Percentiles rank a stretch among this genome's conserved stretches.
Evolutionary conservation across 768 basidiomycete species (phyloP).

Genomic region (Naganishia randhawae): DNA sequence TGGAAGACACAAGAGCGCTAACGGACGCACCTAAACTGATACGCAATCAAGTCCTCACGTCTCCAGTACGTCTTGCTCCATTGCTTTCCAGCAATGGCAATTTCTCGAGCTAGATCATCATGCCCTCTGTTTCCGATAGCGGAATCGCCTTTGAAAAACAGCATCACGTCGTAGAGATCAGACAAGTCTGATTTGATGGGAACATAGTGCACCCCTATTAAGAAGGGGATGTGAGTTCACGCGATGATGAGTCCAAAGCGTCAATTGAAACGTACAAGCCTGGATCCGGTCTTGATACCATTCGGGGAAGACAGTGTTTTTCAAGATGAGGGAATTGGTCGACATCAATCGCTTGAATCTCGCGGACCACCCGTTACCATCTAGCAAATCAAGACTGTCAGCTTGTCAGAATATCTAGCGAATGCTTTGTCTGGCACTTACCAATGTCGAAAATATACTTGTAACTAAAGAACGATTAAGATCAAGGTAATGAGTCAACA

Average conservation of each 20-base stretch:
- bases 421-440: conserved; percentile 23
- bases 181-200: conserved; percentile 52
- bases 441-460: conserved; percentile 50
- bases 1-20: not conserved
- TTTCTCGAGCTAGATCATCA: conserved; percentile 50
- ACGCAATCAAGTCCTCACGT: conserved; percentile 49
- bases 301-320: conserved; percentile 50
- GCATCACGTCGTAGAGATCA: conserved; percentile 52
- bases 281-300: conserved; percentile 47
- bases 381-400: conserved; percentile 24
- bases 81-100: conserved; percentile 47
- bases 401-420: not conserved
- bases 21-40: conserved; percentile 41
- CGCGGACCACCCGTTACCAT: conserved; percentile 52
- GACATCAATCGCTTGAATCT: conserved; percentile 51
- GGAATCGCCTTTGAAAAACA: conserved; percentile 43
- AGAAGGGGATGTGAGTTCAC: not conserved
- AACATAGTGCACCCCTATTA: conserved; percentile 46
- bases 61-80: conserved; percentile 51
- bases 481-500: not conserved
- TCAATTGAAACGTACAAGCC: conserved; percentile 29
- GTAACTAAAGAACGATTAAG: conserved; percentile 31
- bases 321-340: conserved; percentile 45
- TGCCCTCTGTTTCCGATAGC: conserved; percentile 42
- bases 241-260: not conserved